These are phyloP conservation scores for Ilex asprella DNA, from an alignment of 257 asterid species.

Conservation along the genomic window DNA sequence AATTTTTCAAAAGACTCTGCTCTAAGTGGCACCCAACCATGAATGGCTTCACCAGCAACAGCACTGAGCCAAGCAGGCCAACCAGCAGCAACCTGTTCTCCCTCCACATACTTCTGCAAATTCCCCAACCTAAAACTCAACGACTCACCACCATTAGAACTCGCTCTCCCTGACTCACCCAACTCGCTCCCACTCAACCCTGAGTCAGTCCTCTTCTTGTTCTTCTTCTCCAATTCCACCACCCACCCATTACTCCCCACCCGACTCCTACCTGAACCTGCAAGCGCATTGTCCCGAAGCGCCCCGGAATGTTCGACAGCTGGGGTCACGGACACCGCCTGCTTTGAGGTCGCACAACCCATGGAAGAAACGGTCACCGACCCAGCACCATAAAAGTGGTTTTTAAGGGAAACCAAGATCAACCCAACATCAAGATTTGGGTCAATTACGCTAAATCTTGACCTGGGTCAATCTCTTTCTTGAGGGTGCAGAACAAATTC, in stretches of 20 bases:
- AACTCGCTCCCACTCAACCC: slow-evolving; percentile 54
- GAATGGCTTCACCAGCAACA: slow-evolving; percentile 66
- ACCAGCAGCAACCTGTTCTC: slow-evolving; percentile 61
- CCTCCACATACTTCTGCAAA: slow-evolving; percentile 54
- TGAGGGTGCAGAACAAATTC: slow-evolving; percentile 14
- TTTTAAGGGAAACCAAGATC: slow-evolving; percentile 17
- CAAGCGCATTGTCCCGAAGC: slow-evolving; percentile 24
- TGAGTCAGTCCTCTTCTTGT: slow-evolving; percentile 69
- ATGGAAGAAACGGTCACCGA: slow-evolving; percentile 33
- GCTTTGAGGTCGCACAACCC: slow-evolving; percentile 96
- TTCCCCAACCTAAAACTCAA: slow-evolving; percentile 90
- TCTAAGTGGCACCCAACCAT: slow-evolving; percentile 57
- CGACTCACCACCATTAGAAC: slow-evolving; percentile 64
- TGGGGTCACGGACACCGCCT: slow-evolving; percentile 73
- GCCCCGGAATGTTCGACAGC: slow-evolving; percentile 73
- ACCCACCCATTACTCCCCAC: slow-evolving; percentile 54
- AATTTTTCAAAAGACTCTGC: slow-evolving; percentile 49
- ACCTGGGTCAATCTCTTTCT: slow-evolving; percentile 34
- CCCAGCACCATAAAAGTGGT: slow-evolving; percentile 3
- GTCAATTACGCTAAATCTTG: slow-evolving; percentile 30
- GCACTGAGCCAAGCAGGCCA: slow-evolving; percentile 70
- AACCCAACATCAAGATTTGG: slow-evolving; percentile 28
- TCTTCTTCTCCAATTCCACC: slow-evolving; percentile 83
- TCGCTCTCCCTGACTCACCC: slow-evolving; percentile 78
- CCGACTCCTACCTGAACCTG: slow-evolving; percentile 66